phyloP scores from a whole-genome alignment of 2,329 filamentous ascomycete genomes.

The Endocalyx cinctus region DNA sequence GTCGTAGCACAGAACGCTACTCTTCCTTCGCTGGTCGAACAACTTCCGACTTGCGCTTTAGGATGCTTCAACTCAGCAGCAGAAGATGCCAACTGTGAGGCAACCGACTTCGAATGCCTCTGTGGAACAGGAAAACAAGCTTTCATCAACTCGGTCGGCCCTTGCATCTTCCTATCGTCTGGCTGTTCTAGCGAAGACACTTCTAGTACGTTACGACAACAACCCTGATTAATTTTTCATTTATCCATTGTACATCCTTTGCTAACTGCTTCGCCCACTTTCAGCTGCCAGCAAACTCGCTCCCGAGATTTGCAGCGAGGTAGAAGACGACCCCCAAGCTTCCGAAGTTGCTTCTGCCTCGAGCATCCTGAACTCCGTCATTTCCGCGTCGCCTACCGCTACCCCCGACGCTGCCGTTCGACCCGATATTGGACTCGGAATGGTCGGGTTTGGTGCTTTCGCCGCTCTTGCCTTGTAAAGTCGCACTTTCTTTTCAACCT shows the following conservation, averaged over 20 bases:
- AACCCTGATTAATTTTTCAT: not conserved
- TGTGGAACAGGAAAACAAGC: slow-evolving; percentile 17
- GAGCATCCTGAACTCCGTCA: slow-evolving; percentile 20
- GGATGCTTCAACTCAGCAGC: slow-evolving; percentile 19
- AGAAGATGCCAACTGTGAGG: slow-evolving; percentile 16
- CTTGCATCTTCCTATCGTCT: slow-evolving; percentile 14
- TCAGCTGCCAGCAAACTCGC: slow-evolving; percentile 18
- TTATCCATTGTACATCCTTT: not conserved
- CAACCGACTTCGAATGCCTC: slow-evolving; percentile 25
- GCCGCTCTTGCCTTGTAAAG: slow-evolving; percentile 21
- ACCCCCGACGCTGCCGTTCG: slow-evolving; percentile 18
- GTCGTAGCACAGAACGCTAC: slow-evolving; percentile 18
- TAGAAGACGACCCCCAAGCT: slow-evolving; percentile 15
- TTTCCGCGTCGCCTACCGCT: slow-evolving; percentile 14
- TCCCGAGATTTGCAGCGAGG: slow-evolving; percentile 22
- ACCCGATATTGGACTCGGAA: slow-evolving; percentile 20
- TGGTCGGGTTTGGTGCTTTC: slow-evolving; percentile 21
- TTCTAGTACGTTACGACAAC: slow-evolving; percentile 15
- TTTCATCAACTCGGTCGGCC: slow-evolving; percentile 18
- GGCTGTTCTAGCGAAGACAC: slow-evolving; percentile 17
- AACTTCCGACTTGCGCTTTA: slow-evolving; percentile 25
- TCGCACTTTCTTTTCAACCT: too few relatives aligned
- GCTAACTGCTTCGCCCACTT: not conserved
- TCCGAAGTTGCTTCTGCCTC: slow-evolving; percentile 26
- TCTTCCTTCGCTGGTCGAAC: slow-evolving; percentile 22